Conservation (phyloP, 2,329 filamentous ascomycete genomes). For the Pyrenochaeta sp. region DNA sequence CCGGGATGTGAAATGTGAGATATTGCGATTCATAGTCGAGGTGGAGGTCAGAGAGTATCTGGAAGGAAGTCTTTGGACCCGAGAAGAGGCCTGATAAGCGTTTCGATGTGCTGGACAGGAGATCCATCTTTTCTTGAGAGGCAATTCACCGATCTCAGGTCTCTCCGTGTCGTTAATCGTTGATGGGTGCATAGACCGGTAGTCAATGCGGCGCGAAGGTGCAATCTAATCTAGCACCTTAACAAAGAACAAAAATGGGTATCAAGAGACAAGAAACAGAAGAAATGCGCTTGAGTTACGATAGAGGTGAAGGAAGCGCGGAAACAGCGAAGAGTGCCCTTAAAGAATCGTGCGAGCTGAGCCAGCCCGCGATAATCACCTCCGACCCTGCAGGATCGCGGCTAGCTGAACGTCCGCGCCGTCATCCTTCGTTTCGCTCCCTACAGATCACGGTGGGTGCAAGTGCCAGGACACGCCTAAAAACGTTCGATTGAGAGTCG, state of each 20-base stretch:
- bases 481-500: not conserved
- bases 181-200: not conserved
- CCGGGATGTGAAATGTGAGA: conserved; percentile 41
- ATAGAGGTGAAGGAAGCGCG: not conserved
- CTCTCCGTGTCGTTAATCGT: not conserved
- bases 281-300: not conserved
- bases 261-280: not conserved
- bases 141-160: not conserved
- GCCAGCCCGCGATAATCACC: conserved; percentile 6
- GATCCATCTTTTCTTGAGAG: not conserved
- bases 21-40: conserved; percentile 42
- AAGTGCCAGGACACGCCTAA: not conserved
- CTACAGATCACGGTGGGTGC: not conserved
- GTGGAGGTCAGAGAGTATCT: conserved; percentile 45
- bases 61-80: conserved; percentile 34
- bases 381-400: conserved; percentile 10
- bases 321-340: conserved; percentile 2
- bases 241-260: not conserved
- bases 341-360: conserved; percentile 11
- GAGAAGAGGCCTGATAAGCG: conserved; percentile 37
- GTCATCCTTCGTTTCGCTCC: conserved; percentile 1
- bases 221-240: not conserved
- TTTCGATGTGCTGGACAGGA: conserved; percentile 24
- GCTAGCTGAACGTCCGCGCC: conserved; percentile 13
- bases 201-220: not conserved